Conservation (phyloP, 805 yeast species). For the Hanseniaspora occidentalis region DNA sequence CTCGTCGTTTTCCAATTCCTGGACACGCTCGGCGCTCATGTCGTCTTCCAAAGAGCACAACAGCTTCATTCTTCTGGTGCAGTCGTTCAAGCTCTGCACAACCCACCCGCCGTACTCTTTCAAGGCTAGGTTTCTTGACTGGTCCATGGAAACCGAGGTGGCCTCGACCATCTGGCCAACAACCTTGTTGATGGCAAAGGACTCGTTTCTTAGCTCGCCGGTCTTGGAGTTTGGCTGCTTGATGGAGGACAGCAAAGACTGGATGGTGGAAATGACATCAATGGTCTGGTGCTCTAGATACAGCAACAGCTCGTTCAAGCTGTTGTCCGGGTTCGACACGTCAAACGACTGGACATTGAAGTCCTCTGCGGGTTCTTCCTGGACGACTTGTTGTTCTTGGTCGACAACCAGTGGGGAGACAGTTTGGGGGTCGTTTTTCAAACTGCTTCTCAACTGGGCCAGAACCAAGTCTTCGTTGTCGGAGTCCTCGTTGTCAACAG, state of each 20-base stretch:
- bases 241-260: slow-evolving; percentile 63
- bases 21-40: slow-evolving; percentile 22
- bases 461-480: slow-evolving; percentile 4
- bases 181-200: slow-evolving; percentile 64
- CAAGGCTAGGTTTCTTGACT: slow-evolving; percentile 70
- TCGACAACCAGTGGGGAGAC: too few species aligned
- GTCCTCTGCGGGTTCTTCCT: too few species aligned
- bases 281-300: slow-evolving; percentile 91
- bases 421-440: background rate
- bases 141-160: slow-evolving; percentile 76
- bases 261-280: slow-evolving; percentile 81
- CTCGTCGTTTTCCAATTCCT: slow-evolving; percentile 29
- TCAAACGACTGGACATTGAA: slow-evolving; percentile 69
- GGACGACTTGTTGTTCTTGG: slow-evolving; percentile 16
- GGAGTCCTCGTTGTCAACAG: slow-evolving; percentile 5
- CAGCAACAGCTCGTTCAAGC: slow-evolving; percentile 67
- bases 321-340: slow-evolving; percentile 78
- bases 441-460: background rate
- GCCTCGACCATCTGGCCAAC: slow-evolving; percentile 84
- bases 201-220: slow-evolving; percentile 59
- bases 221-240: slow-evolving; percentile 66
- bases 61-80: slow-evolving; percentile 68
- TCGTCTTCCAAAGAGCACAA: slow-evolving; percentile 37
- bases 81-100: slow-evolving; percentile 73
- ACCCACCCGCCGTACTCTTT: slow-evolving; percentile 90